Evolutionary conservation across 345 rosid species (phyloP).

Genomic region (Brassica incana): DNA sequence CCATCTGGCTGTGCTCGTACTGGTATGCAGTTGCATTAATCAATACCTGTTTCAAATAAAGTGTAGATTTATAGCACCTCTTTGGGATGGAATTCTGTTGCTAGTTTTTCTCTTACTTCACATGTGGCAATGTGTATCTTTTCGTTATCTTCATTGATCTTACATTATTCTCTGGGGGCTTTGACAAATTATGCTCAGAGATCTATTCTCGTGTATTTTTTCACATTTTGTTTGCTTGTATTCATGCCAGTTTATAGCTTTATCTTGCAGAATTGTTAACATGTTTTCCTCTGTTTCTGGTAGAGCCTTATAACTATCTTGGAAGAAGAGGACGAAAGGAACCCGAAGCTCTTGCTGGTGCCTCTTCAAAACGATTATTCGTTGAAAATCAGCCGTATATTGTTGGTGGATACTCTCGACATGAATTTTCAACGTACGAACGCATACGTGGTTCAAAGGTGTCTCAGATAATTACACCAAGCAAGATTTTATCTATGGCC

Average conservation of each 20-base stretch:
- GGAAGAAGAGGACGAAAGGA: conserved; percentile 95
- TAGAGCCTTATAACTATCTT: conserved; percentile 88
- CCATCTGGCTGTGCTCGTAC: conserved; percentile 97
- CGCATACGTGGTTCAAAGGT: conserved; percentile 56
- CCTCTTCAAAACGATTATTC: conserved; percentile 86
- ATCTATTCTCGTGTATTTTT: background rate
- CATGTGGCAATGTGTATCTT: background rate
- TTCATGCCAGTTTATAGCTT: background rate
- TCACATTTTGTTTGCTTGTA: conserved; percentile 1
- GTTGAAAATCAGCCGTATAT: conserved; percentile 90
- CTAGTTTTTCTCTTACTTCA: background rate
- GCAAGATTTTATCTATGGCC: conserved; percentile 70
- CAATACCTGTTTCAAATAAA: conserved; percentile 9
- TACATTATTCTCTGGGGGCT: background rate
- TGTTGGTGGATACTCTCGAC: conserved; percentile 80
- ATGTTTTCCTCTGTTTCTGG: conserved; percentile 14
- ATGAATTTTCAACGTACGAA: conserved; percentile 51
- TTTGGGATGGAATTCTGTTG: background rate
- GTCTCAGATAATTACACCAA: conserved; percentile 56
- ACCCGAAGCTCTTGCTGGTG: conserved; percentile 93
- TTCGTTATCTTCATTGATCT: background rate
- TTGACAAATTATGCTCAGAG: background rate
- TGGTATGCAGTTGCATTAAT: conserved; percentile 52
- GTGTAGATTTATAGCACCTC: background rate
- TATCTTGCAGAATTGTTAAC: conserved; percentile 3